Evolutionary conservation across 2,329 filamentous ascomycete genomes (phyloP).

Genomic region (Bipolaris zeicola): DNA sequence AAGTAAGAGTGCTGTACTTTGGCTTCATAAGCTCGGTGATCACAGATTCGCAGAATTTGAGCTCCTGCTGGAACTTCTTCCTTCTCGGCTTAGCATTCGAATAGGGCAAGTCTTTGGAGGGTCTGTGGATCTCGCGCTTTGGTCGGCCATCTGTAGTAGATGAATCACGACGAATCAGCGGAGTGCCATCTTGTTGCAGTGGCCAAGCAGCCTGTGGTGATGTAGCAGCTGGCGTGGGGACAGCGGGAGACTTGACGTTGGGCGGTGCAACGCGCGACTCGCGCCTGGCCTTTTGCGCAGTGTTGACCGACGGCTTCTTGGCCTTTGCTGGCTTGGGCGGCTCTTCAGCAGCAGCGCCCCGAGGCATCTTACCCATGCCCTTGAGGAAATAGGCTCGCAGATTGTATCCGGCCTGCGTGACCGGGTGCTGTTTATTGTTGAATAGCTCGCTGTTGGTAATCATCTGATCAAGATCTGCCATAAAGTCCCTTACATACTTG

Average conservation of each 20-base stretch:
- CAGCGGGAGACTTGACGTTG: slow-evolving; percentile 54
- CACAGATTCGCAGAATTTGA: slow-evolving; percentile 87
- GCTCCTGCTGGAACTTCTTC: slow-evolving; percentile 85
- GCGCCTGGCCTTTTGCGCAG: slow-evolving; percentile 50
- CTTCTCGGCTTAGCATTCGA: slow-evolving; percentile 81
- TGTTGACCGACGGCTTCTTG: slow-evolving; percentile 43
- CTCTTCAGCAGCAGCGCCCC: slow-evolving; percentile 60
- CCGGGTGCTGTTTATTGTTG: slow-evolving; percentile 78
- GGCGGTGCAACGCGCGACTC: slow-evolving; percentile 54
- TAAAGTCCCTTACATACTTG: slow-evolving; percentile 71
- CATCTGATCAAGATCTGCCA: slow-evolving; percentile 76
- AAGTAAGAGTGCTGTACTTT: slow-evolving; percentile 71
- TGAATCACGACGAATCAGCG: slow-evolving; percentile 84
- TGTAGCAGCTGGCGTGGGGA: slow-evolving; percentile 45
- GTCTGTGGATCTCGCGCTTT: slow-evolving; percentile 91
- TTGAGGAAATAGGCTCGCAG: slow-evolving; percentile 65
- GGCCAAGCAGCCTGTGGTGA: slow-evolving; percentile 67
- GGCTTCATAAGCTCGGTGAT: slow-evolving; percentile 76
- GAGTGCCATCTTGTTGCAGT: slow-evolving; percentile 75
- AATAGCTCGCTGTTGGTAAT: slow-evolving; percentile 79
- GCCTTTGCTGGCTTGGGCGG: slow-evolving; percentile 62
- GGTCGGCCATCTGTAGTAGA: slow-evolving; percentile 78
- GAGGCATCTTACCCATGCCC: slow-evolving; percentile 65
- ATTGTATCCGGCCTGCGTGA: slow-evolving; percentile 70
- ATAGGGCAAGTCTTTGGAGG: slow-evolving; percentile 90